These are phyloP conservation scores for Mitragyna speciosa DNA, from an alignment of 257 asterid genomes.

Conservation along the genomic window DNA sequence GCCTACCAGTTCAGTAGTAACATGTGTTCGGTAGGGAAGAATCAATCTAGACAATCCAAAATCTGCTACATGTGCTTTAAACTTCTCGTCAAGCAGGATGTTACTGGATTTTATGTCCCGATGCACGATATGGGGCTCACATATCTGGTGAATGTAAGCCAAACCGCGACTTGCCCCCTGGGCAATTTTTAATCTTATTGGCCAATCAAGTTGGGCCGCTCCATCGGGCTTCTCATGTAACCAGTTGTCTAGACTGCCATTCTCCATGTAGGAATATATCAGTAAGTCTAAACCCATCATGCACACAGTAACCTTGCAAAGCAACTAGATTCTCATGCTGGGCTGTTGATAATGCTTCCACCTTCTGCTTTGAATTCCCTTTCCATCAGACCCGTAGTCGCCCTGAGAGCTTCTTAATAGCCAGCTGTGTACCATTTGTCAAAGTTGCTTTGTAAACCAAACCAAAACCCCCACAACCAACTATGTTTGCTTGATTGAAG, in stretches of 20 bases:
- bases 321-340: constrained; percentile 84
- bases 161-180: constrained; percentile 78
- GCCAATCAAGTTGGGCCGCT: constrained; percentile 79
- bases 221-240: constrained; percentile 88
- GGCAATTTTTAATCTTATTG: constrained; percentile 65
- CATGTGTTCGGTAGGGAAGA: constrained; percentile 86
- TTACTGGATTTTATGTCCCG: constrained; percentile 94
- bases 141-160: constrained; percentile 89
- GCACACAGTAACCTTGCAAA: constrained; percentile 87
- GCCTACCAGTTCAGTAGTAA: constrained; percentile 93
- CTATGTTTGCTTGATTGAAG: constrained; percentile 82
- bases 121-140: constrained; percentile 94
- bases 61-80: constrained; percentile 92
- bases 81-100: constrained; percentile 80
- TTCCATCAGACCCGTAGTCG: constrained; percentile 93
- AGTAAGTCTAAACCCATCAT: constrained; percentile 77
- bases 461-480: constrained; percentile 98
- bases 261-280: constrained; percentile 89
- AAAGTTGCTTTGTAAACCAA: constrained; percentile 86
- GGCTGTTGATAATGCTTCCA: constrained; percentile 90
- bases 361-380: constrained; percentile 97
- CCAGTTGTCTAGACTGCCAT: constrained; percentile 96
- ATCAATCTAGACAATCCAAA: constrained; percentile 87
- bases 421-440: constrained; percentile 65
- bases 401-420: constrained; percentile 96